Conservation (phyloP, 2,329 filamentous ascomycete species). For the Cercospora brassicicola region DNA sequence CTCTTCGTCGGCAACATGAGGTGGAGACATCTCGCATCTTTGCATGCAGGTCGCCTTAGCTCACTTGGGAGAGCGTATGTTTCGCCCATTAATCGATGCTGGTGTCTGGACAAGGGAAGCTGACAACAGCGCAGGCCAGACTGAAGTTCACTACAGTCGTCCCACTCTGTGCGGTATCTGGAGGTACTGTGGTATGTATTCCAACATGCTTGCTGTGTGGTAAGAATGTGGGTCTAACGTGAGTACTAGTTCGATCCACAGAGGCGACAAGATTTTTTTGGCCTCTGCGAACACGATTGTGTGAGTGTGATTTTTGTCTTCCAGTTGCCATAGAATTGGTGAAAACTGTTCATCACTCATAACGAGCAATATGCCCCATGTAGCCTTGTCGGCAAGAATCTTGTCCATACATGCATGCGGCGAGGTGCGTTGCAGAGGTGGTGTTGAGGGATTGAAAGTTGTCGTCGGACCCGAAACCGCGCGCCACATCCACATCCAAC, state of each 20-base stretch:
- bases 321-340: background rate
- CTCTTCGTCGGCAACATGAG: background rate
- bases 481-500: background rate
- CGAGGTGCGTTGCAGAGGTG: background rate
- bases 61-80: slow-evolving; percentile 20
- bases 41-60: slow-evolving; percentile 9
- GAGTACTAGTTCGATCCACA: slow-evolving; percentile 11
- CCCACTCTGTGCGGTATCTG: slow-evolving; percentile 21
- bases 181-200: slow-evolving; percentile 21
- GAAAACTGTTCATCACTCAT: background rate
- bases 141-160: slow-evolving; percentile 15
- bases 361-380: background rate
- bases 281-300: background rate
- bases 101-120: background rate
- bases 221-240: background rate
- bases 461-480: background rate
- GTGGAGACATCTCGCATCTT: background rate
- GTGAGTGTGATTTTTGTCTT: background rate
- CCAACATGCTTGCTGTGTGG: background rate
- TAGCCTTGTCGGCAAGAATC: background rate
- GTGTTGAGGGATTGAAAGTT: background rate
- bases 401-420: background rate
- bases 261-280: slow-evolving; percentile 10
- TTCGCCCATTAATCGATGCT: background rate
- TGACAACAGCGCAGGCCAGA: slow-evolving; percentile 11